phyloP scores from a whole-genome alignment of 208 protist species.

The Wallacemonas sp. region DNA sequence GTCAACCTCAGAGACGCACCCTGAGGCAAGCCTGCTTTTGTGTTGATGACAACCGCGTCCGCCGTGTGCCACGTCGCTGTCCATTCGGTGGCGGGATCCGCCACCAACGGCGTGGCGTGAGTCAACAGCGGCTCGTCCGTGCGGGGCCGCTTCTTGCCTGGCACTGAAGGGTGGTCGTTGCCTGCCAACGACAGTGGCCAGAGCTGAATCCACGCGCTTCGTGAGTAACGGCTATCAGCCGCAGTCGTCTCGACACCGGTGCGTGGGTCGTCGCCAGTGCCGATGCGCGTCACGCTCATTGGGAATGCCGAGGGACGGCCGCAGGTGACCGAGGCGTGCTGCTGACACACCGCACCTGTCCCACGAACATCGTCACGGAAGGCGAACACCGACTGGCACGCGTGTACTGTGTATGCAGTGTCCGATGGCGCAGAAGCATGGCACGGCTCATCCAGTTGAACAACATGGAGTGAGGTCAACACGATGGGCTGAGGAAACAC shows the following conservation, averaged over 20 bases:
- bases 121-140: too few relatives aligned
- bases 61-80: constrained; percentile 7
- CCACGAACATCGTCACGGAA: neutral
- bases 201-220: constrained; percentile 16
- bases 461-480: constrained; percentile 37
- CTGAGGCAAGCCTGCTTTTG: constrained; percentile 65
- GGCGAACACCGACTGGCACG: too few relatives aligned
- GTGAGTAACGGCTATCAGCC: constrained; percentile 29
- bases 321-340: too few relatives aligned
- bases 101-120: too few relatives aligned
- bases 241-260: neutral
- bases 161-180: neutral
- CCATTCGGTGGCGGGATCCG: too few relatives aligned
- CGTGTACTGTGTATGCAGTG: too few relatives aligned
- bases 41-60: constrained; percentile 32
- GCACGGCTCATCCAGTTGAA: too few relatives aligned
- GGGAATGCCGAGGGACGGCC: too few relatives aligned
- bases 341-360: too few relatives aligned
- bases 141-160: constrained; percentile 5
- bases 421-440: too few relatives aligned
- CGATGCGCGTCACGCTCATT: neutral
- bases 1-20: constrained; percentile 31
- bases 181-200: neutral
- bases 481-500: constrained; percentile 46
- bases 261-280: too few relatives aligned